A percentile compares a stretch with the other conserved stretches of the same genome.
These are phyloP conservation scores for Apiotrichum sp. DNA, from an alignment of 1,284 basidiomycete genomes.

Conservation along the genomic window DNA sequence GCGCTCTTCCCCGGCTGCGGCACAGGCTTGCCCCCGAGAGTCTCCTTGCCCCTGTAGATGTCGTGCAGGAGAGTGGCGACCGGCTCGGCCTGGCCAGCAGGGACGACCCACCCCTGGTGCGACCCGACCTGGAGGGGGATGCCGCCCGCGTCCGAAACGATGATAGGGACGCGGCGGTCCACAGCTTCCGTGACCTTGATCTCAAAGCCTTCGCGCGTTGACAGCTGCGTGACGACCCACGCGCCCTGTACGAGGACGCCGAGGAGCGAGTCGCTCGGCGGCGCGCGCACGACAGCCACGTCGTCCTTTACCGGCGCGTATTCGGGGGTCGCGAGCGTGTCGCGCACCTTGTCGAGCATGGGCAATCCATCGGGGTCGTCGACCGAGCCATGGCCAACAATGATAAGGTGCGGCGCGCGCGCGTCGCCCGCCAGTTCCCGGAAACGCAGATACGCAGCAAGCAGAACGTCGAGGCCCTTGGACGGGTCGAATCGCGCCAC, in stretches of 20 bases:
- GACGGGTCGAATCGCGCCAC: constrained; percentile 74
- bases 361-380: constrained; percentile 53
- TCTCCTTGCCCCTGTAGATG: constrained; percentile 62
- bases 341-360: constrained; percentile 71
- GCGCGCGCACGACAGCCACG: constrained; percentile 41
- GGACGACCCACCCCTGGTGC: constrained; percentile 72
- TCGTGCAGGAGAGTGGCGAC: constrained; percentile 68
- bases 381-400: constrained; percentile 81
- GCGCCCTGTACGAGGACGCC: constrained; percentile 44
- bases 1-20: constrained; percentile 1
- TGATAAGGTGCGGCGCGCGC: constrained; percentile 62
- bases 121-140: constrained; percentile 80
- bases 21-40: constrained; percentile 32
- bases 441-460: constrained; percentile 71
- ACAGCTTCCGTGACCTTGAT: constrained; percentile 86
- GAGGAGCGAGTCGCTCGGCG: constrained; percentile 37
- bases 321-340: constrained; percentile 42
- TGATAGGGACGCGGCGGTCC: constrained; percentile 72
- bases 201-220: constrained; percentile 68
- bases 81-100: constrained; percentile 62
- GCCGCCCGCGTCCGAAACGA: constrained; percentile 73
- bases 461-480: constrained; percentile 52
- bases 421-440: constrained; percentile 54
- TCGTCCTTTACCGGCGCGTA: constrained; percentile 34
- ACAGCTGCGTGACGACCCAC: constrained; percentile 40